phyloP scores from a whole-genome alignment of 2,329 filamentous ascomycete species.

The Fusarium sororula region DNA sequence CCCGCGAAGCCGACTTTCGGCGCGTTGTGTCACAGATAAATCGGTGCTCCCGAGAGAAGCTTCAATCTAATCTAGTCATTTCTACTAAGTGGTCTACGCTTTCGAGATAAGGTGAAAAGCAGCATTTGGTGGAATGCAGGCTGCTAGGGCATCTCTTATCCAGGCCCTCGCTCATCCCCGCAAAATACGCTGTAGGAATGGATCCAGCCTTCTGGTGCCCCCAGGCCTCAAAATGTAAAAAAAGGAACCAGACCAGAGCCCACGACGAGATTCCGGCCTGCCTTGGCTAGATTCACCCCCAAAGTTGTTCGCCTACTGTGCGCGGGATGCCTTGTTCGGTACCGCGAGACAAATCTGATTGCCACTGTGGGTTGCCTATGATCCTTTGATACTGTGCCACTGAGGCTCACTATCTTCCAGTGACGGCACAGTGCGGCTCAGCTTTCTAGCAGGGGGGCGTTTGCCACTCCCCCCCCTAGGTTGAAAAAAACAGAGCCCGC shows the following conservation, averaged over 20 bases:
- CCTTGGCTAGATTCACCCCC: slow-evolving; percentile 12
- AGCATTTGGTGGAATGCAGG: slow-evolving; percentile 3
- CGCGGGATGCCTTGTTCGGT: slow-evolving; percentile 26
- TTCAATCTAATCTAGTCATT: not conserved
- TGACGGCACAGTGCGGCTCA: slow-evolving; percentile 23
- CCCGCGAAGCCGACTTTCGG: slow-evolving; percentile 9
- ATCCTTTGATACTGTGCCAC: slow-evolving; percentile 11
- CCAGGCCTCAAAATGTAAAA: slow-evolving; percentile 18
- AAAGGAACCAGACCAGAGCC: not conserved
- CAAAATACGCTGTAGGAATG: slow-evolving; percentile 25
- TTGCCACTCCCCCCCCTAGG: slow-evolving; percentile 1
- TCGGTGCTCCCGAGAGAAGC: slow-evolving; percentile 22
- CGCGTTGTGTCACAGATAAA: not conserved
- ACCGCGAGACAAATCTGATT: not conserved
- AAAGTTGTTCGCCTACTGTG: not conserved
- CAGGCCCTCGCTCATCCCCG: slow-evolving; percentile 29
- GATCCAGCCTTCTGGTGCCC: slow-evolving; percentile 12
- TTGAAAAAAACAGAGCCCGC: not conserved
- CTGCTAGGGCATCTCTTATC: slow-evolving; percentile 18
- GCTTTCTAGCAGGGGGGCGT: not conserved
- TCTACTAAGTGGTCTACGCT: not conserved
- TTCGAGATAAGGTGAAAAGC: not conserved
- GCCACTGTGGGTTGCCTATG: slow-evolving; percentile 29
- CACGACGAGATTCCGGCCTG: slow-evolving; percentile 18
- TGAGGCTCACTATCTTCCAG: not conserved